Conservation (phyloP, 2,329 filamentous ascomycete genomes). For the Colletotrichum tanaceti region DNA sequence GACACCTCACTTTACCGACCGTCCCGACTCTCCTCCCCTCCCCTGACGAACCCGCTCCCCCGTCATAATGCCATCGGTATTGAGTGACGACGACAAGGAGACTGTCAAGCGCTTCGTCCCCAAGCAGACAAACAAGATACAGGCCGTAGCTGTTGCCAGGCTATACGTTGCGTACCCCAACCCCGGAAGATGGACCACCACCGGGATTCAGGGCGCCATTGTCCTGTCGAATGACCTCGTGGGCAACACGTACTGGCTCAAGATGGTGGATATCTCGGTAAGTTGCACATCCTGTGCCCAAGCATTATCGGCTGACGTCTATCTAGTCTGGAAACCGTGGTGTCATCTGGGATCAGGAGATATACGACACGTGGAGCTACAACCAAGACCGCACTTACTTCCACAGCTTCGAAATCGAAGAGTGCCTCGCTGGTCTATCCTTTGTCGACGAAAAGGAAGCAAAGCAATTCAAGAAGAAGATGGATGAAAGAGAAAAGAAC, state of each 20-base stretch:
- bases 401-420: constrained; percentile 95
- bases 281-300: constrained; percentile 50
- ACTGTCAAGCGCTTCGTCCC: constrained; percentile 95
- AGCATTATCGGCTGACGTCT: constrained; percentile 40
- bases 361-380: constrained; percentile 94
- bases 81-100: constrained; percentile 94
- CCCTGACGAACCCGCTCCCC: constrained; percentile 21
- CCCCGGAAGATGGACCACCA: constrained; percentile 89
- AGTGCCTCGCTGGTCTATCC: constrained; percentile 88
- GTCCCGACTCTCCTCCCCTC: constrained; percentile 14
- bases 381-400: constrained; percentile 98
- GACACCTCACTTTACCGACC: constrained; percentile 23
- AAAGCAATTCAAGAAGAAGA: constrained; percentile 96
- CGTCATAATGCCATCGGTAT: constrained; percentile 70
- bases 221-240: constrained; percentile 95
- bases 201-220: constrained; percentile 89
- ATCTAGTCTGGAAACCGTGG: constrained; percentile 78
- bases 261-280: constrained; percentile 96
- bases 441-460: constrained; percentile 98
- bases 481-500: constrained; percentile 95
- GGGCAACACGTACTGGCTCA: constrained; percentile 96
- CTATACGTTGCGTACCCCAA: constrained; percentile 94
- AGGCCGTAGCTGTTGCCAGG: constrained; percentile 90
- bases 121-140: constrained; percentile 96
- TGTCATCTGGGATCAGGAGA: constrained; percentile 97